Evolutionary conservation across 192 early-diverging fungal genomes (phyloP).

Genomic region (Linnemannia exigua): DNA sequence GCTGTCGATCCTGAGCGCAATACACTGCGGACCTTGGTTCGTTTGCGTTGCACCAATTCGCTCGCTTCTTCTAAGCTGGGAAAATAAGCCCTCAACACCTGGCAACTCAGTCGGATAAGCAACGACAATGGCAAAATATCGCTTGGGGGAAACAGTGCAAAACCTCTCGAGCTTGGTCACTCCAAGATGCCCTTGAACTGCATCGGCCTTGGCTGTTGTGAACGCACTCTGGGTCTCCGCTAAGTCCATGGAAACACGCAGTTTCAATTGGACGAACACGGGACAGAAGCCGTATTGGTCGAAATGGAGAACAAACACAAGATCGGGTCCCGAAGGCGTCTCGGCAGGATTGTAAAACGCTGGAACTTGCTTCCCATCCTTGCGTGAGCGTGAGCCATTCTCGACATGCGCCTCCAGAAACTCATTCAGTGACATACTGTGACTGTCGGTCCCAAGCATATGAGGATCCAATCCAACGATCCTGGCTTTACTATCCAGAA

Average conservation of each 20-base stretch:
- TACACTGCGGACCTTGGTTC: not conserved
- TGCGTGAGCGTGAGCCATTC: constrained; percentile 6
- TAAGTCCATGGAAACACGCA: not conserved
- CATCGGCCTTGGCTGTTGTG: not conserved
- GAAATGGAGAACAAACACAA: constrained; percentile 19
- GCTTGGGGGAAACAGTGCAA: constrained; percentile 18
- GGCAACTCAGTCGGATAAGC: constrained; percentile 19
- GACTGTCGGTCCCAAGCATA: constrained; percentile 2
- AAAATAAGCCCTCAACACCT: constrained; percentile 13
- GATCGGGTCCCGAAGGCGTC: not conserved
- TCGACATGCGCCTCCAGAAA: constrained; percentile 18
- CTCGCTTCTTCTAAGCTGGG: constrained; percentile 12
- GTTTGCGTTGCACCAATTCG: constrained; percentile 12
- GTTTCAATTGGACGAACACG: constrained; percentile 17
- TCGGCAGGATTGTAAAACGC: constrained; percentile 14
- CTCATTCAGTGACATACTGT: constrained; percentile 12
- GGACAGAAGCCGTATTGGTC: constrained; percentile 12
- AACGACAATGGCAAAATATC: constrained; percentile 16
- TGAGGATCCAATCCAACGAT: constrained; percentile 1
- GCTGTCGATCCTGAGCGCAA: constrained; percentile 26
- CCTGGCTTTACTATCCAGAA: not conserved
- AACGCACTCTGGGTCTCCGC: not conserved
- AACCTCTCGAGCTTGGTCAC: not conserved
- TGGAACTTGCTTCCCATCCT: not conserved
- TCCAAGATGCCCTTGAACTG: constrained; percentile 8